phyloP scores from a whole-genome alignment of 176 grass and related monocot genomes.

The Echinochloa phyllopogon region DNA sequence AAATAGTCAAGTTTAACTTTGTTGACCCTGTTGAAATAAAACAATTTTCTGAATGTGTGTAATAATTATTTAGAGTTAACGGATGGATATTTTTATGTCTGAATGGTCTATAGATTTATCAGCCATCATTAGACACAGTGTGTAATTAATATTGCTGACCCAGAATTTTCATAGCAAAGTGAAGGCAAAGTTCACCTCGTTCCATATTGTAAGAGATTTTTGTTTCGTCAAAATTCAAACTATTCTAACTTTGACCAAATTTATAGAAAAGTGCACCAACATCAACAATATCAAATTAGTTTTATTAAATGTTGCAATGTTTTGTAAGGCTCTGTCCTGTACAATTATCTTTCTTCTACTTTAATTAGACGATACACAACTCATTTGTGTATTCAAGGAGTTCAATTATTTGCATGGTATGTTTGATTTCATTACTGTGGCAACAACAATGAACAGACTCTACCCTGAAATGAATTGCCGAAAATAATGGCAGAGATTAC shows the following conservation, averaged over 20 bases:
- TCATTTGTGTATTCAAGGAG: background rate
- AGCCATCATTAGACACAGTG: background rate
- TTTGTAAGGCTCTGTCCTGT: background rate
- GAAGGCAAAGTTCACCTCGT: background rate
- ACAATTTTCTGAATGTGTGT: background rate
- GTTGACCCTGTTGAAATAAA: background rate
- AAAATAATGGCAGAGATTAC: background rate
- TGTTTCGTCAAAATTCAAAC: no score
- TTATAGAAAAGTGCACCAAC: no score
- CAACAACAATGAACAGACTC: background rate
- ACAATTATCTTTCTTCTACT: background rate
- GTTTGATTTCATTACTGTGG: background rate
- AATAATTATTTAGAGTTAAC: background rate
- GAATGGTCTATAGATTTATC: background rate
- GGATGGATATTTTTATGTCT: background rate
- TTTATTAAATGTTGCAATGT: background rate
- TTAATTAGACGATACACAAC: background rate
- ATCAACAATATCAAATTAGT: no score
- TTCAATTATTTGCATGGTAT: background rate
- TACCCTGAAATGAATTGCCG: slow-evolving; percentile 11
- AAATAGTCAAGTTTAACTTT: background rate
- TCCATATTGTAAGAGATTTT: no score
- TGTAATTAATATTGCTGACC: background rate
- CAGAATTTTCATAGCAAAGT: background rate
- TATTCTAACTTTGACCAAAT: no score